These are phyloP conservation scores for Hygrophorus pudorinus DNA, from an alignment of 768 basidiomycete genomes.

Conservation along the genomic window DNA sequence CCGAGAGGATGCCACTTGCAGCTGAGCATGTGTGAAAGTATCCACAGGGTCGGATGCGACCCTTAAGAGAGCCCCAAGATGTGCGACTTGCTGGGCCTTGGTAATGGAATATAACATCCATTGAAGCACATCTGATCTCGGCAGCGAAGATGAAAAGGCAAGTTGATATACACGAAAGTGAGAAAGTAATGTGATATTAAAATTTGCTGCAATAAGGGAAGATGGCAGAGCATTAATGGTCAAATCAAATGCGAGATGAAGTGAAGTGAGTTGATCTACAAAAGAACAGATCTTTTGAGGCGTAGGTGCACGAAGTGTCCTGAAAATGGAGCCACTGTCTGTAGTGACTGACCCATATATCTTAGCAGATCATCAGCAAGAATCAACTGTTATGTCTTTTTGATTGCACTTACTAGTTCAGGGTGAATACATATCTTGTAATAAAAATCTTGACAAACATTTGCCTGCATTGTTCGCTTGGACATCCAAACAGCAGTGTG, in stretches of 20 bases:
- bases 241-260: conserved; percentile 1
- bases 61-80: too few relatives aligned
- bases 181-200: not conserved
- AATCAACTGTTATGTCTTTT: too few relatives aligned
- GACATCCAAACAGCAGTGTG: not conserved
- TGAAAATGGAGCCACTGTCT: not conserved
- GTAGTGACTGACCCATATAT: not conserved
- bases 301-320: not conserved
- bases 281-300: conserved; percentile 1
- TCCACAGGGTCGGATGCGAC: too few relatives aligned
- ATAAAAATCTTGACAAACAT: not conserved
- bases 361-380: not conserved
- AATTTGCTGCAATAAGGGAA: not conserved
- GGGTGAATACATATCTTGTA: conserved; percentile 6
- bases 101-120: too few relatives aligned
- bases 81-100: too few relatives aligned
- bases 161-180: not conserved
- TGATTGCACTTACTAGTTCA: conserved; percentile 2
- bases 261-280: not conserved
- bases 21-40: not conserved
- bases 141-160: too few relatives aligned
- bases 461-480: not conserved
- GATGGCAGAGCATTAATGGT: not conserved
- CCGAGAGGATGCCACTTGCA: not conserved
- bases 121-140: too few relatives aligned